A percentile compares a stretch with the other conserved stretches of the same genome.
Conservation (phyloP, 306 rosid genomes). For the Abrus pulchellus region DNA sequence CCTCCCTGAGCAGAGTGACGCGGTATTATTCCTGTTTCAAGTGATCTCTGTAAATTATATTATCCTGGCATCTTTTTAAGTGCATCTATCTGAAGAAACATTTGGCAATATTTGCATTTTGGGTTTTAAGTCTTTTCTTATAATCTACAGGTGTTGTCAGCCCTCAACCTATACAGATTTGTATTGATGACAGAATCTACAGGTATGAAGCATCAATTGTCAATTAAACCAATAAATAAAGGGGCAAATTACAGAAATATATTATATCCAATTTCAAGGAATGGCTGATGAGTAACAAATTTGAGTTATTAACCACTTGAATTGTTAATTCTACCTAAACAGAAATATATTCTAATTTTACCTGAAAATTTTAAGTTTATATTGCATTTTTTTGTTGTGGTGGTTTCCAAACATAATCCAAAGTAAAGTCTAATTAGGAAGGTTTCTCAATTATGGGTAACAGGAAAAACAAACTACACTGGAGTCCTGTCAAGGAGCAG, state of each 20-base stretch:
- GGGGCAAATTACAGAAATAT: not conserved
- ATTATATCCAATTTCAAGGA: not conserved
- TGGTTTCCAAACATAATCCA: not conserved
- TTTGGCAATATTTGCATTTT: slow-evolving; percentile 24
- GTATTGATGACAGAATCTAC: slow-evolving; percentile 79
- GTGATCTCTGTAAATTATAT: slow-evolving; percentile 14
- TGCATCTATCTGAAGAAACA: slow-evolving; percentile 38
- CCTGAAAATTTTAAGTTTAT: not conserved
- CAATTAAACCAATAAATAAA: not conserved
- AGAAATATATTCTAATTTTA: not conserved
- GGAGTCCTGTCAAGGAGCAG: slow-evolving; percentile 57
- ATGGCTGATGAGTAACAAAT: slow-evolving; percentile 3
- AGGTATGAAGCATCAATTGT: slow-evolving; percentile 57
- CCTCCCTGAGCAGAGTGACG: slow-evolving; percentile 85
- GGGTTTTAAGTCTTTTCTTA: slow-evolving; percentile 13
- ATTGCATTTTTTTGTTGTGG: not conserved
- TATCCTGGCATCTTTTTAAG: slow-evolving; percentile 28
- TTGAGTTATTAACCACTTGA: slow-evolving; percentile 19
- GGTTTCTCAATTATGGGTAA: slow-evolving; percentile 39
- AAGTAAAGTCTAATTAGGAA: slow-evolving; percentile 4
- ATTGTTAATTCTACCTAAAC: not conserved
- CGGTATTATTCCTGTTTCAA: slow-evolving; percentile 62
- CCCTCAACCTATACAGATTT: slow-evolving; percentile 89
- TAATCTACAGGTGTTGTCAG: slow-evolving; percentile 74
- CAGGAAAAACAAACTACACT: slow-evolving; percentile 78